Conservation (phyloP, 805 yeast genomes). For the Saccharomycopsis malanga region DNA sequence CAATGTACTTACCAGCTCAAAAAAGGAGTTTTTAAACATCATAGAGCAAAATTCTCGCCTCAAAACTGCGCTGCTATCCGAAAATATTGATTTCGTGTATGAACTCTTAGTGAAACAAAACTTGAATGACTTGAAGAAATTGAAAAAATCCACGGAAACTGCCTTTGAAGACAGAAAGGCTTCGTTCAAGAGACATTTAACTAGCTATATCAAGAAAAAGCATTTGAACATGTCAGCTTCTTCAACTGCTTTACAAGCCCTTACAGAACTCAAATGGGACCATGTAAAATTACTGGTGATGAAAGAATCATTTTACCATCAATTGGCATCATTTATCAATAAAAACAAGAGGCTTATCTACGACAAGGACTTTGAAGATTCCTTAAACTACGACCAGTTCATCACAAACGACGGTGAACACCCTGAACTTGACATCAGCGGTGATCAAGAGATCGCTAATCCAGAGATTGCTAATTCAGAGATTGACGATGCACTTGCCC, state of each 20-base stretch:
- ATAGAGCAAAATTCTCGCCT: slow-evolving; percentile 25
- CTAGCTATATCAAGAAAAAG: slow-evolving; percentile 8
- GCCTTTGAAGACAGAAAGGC: slow-evolving; percentile 23
- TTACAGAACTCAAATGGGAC: slow-evolving; percentile 13
- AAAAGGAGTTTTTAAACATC: slow-evolving; percentile 15
- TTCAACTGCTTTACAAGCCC: neutral
- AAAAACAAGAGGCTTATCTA: slow-evolving; percentile 6
- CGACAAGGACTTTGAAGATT: slow-evolving; percentile 6
- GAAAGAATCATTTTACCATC: slow-evolving; percentile 1
- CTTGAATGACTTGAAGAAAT: slow-evolving; percentile 23
- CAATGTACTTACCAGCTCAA: slow-evolving; percentile 8
- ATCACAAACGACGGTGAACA: neutral
- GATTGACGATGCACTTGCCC: neutral
- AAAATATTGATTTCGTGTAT: slow-evolving; percentile 28
- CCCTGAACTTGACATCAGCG: neutral
- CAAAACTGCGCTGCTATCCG: slow-evolving; percentile 24
- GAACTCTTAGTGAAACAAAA: slow-evolving; percentile 26
- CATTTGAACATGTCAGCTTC: slow-evolving; percentile 10
- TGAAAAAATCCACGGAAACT: slow-evolving; percentile 23
- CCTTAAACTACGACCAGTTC: slow-evolving; percentile 10
- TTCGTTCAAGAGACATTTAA: slow-evolving; percentile 24
- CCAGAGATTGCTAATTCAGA: neutral
- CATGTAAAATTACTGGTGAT: neutral
- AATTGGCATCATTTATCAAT: slow-evolving; percentile 2
- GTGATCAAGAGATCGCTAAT: neutral